These are phyloP conservation scores for Wickerhamomyces alni DNA, from an alignment of 805 yeast genomes.

Conservation along the genomic window DNA sequence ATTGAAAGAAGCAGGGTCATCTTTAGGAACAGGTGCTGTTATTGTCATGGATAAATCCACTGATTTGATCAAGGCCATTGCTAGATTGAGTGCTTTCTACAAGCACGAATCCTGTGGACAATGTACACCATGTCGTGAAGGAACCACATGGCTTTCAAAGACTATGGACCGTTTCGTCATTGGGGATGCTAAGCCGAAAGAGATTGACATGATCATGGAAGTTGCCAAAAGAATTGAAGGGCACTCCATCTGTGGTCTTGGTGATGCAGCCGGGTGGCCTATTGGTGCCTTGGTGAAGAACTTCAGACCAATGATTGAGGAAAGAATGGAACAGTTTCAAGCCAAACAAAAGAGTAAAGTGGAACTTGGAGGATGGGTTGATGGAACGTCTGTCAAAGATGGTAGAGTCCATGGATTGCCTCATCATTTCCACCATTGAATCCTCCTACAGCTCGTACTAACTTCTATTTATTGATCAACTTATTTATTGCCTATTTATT, in stretches of 20 bases:
- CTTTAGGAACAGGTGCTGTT: constrained; percentile 90
- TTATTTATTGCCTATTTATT: constrained; percentile 1
- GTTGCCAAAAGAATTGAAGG: constrained; percentile 85
- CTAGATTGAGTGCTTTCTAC: constrained; percentile 77
- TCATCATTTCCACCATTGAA: constrained; percentile 17
- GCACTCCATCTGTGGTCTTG: constrained; percentile 87
- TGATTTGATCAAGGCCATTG: constrained; percentile 80
- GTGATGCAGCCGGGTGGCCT: constrained; percentile 95
- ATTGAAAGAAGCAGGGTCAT: constrained; percentile 76
- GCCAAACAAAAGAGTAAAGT: constrained; percentile 31
- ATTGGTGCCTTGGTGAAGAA: constrained; percentile 82
- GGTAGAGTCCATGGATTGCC: constrained; percentile 64
- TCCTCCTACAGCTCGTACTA: neutral
- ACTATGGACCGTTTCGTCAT: constrained; percentile 77
- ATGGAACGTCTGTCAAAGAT: constrained; percentile 47
- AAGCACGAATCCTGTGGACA: constrained; percentile 93
- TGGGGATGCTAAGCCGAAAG: constrained; percentile 78
- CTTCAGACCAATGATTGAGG: constrained; percentile 77
- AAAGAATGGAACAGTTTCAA: constrained; percentile 62
- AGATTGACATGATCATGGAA: constrained; percentile 81
- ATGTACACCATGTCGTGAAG: constrained; percentile 94
- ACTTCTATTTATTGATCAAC: constrained; percentile 4
- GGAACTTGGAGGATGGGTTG: constrained; percentile 75
- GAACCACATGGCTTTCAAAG: constrained; percentile 78
- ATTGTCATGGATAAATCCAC: constrained; percentile 87